These are phyloP conservation scores for Marasmius tenuissimus DNA, from an alignment of 1,284 basidiomycete species.

Conservation along the genomic window DNA sequence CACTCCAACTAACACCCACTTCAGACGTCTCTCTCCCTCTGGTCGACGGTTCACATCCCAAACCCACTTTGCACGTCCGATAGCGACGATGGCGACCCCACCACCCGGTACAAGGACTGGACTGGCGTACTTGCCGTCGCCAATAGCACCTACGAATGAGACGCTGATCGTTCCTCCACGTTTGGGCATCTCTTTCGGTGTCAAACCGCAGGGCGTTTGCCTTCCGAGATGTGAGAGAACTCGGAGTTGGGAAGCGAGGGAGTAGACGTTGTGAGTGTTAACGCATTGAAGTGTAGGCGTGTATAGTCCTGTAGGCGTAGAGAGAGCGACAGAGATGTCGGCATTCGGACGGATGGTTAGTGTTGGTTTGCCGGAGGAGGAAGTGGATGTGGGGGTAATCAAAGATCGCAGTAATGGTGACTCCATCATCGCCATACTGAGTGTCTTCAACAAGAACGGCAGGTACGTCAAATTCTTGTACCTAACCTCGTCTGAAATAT, in stretches of 20 bases:
- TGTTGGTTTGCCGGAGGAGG: conserved; percentile 48
- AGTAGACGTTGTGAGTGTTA: conserved; percentile 61
- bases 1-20: conserved; percentile 84
- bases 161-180: conserved; percentile 81
- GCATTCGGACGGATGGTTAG: conserved; percentile 68
- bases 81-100: conserved; percentile 87
- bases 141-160: conserved; percentile 85
- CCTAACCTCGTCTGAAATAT: conserved; percentile 45
- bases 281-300: conserved; percentile 79
- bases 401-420: conserved; percentile 82
- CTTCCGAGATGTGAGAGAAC: conserved; percentile 66
- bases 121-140: conserved; percentile 67
- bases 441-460: conserved; percentile 84
- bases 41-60: conserved; percentile 57
- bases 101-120: conserved; percentile 88
- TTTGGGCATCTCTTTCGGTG: conserved; percentile 63
- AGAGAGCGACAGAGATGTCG: conserved; percentile 76
- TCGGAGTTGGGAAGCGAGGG: conserved; percentile 63
- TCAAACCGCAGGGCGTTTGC: conserved; percentile 62
- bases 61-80: conserved; percentile 85
- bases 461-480: conserved; percentile 79
- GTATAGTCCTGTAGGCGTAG: conserved; percentile 84
- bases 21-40: conserved; percentile 62
- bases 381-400: conserved; percentile 45
- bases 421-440: conserved; percentile 78